Base-by-base conservation (phyloP, 768 basidiomycete species). In the Tylopilus sp. region DNA sequence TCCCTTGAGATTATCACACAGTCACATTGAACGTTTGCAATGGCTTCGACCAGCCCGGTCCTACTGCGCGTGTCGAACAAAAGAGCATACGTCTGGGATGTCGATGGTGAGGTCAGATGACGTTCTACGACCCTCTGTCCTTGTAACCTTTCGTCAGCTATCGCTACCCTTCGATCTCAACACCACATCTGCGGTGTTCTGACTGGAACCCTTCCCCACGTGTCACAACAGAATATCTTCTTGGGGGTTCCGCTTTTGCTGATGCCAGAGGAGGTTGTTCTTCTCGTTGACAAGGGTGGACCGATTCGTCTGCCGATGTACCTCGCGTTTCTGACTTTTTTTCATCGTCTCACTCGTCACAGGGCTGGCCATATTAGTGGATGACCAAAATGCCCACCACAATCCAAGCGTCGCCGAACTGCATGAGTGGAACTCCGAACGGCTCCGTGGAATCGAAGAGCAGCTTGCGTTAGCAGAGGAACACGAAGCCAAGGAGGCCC, bases 221-320 rank as follows among this genome's bases (percentile, higher is more conserved):
- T 98, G 1, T 86, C 93, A 2, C 95, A 98, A 63, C 97, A 99
- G 71, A 99, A 99, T 74, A 83, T 89, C 3, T 99, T 99, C 66
- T 77, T 99, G 30, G 97, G 97, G 8, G 73, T 93, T n/a, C 97
- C 97, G 1, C 75, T 97, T 7, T 74, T 90, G 9, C 75, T 98
- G 2, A 82, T 91, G 71, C 91, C 92, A 1, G 97, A 99, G 70
- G 97, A 98, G 66, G 92, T 86, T 10, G 91, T 90, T 12, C 76
- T 95, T 29, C 83, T 98, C 7, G 82, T 98, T 14, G 80, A 87
- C 59, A 88, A 89, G 55, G 83, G 97, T 92, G 54, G 17, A 31
- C 22, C 26, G 22, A 14, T 19, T 11, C 30, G n/a, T 10, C 29
- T 10, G 12, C 25, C 26, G 1, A 10, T 17, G 16, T 29, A 21